phyloP scores from a whole-genome alignment of 805 yeast species.

The Komagataella kurtzmanii region DNA sequence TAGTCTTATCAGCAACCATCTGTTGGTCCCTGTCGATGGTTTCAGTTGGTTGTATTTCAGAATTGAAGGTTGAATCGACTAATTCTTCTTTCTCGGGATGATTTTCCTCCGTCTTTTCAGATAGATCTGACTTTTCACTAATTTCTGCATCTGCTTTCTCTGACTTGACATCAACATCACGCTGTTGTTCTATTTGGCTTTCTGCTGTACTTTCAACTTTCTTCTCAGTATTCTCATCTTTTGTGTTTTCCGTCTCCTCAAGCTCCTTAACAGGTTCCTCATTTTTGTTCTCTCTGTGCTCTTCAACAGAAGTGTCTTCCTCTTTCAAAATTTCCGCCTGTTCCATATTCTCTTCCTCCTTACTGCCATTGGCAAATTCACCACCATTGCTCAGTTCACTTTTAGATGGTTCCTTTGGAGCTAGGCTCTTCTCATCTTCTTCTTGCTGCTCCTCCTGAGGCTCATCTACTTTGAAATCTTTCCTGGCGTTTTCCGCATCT shows the following conservation, averaged over 20 bases:
- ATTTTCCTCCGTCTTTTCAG: conserved; percentile 2
- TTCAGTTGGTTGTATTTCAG: conserved; percentile 7
- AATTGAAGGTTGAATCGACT: conserved; percentile 9
- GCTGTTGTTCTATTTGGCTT: conserved; percentile 1
- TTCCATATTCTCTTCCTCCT: conserved; percentile 5
- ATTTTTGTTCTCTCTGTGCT: conserved; percentile 3
- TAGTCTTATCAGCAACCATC: not conserved
- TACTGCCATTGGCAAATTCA: not conserved
- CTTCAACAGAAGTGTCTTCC: conserved; percentile 6
- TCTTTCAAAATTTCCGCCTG: conserved; percentile 4
- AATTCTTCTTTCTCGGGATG: conserved; percentile 2
- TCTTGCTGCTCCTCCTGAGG: conserved; percentile 2
- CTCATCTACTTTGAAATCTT: not conserved
- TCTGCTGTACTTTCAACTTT: not conserved
- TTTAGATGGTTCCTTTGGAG: not conserved
- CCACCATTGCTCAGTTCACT: not conserved
- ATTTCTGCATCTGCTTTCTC: conserved; percentile 2
- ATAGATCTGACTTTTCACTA: conserved; percentile 1
- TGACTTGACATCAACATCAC: conserved; percentile 3
- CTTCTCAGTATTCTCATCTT: conserved; percentile 3
- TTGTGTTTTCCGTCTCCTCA: conserved; percentile 3
- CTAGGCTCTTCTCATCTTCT: not conserved
- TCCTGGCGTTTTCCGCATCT: conserved; percentile 2
- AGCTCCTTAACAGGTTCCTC: conserved; percentile 3
- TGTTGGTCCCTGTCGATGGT: conserved; percentile 4